These are phyloP conservation scores for Lumnitzera littorea DNA, from an alignment of 345 rosid genomes.

Conservation along the genomic window DNA sequence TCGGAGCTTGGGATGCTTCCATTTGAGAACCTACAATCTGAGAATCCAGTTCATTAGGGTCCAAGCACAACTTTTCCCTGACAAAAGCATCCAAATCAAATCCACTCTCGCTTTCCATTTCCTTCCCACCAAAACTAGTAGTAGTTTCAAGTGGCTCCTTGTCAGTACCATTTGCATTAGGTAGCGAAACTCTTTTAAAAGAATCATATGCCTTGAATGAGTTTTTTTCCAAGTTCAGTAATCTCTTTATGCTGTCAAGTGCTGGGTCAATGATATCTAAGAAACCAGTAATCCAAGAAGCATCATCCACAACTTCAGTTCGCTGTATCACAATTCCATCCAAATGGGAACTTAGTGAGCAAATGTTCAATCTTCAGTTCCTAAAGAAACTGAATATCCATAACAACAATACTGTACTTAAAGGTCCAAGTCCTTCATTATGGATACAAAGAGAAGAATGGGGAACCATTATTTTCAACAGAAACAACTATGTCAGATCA, in stretches of 20 bases:
- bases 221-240: constrained; percentile 61
- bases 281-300: constrained; percentile 87
- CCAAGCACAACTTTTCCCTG: constrained; percentile 41
- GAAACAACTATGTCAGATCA: too few species aligned
- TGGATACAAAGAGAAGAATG: too few species aligned
- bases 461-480: too few species aligned
- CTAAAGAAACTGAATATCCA: neutral
- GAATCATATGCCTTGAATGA: constrained; percentile 24
- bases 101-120: constrained; percentile 22
- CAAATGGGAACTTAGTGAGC: neutral
- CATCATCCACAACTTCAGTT: constrained; percentile 87
- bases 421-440: neutral
- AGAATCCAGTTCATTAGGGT: constrained; percentile 47
- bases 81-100: constrained; percentile 65
- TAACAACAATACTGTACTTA: neutral
- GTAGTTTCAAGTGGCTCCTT: constrained; percentile 14
- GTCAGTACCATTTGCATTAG: constrained; percentile 13
- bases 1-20: constrained; percentile 1
- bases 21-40: constrained; percentile 15
- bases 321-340: constrained; percentile 37
- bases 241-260: constrained; percentile 75
- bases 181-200: constrained; percentile 15
- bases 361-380: neutral
- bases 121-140: constrained; percentile 21
- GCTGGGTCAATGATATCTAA: constrained; percentile 85